Evolutionary conservation across 23 red algal species (phyloP), one percentile per base, ranked within the genome.

Genomic region (Gracilaria vermiculophylla): DNA sequence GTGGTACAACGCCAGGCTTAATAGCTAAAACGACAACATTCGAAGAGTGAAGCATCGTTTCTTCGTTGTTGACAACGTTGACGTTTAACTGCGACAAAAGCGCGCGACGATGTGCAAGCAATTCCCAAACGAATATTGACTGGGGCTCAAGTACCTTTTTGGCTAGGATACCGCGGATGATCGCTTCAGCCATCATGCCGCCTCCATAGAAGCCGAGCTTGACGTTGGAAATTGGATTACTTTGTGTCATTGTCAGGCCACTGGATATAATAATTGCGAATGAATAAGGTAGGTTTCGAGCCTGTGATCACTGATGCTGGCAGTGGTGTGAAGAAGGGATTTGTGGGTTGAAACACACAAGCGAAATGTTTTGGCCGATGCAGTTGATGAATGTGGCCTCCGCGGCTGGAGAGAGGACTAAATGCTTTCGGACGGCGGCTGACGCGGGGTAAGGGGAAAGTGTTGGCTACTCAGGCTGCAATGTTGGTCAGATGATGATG

Each of bases 121-220:
- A 61, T 34, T 96, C 94, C 31, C 65, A 92, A 20, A 96, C 89
- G 28, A 40, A 94, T 35, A 98, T 91, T 21, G 87, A 47, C 14
- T 51, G 13, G 5, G 82, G 40, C 29, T 62, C 35, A 43, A 98
- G 56, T 6, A 91, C 62, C 69, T 80, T 27, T 54, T 93, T 93
- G 20, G 43, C 24, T 19, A 98, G 69, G 20, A 98, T 53, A 28
- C 96, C 96, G 7, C 85, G 78, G 40, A 95, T 32, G 51, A 98
- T 95, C 1, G 96, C 92, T 83, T 95, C 93, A 69, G 92, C 92
- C 96, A 98, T 98, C 89, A 93, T 91, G 7, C 96, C 96, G 23
- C 96, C 96, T 45, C 96, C 96, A 45, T 92, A 81, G 69, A 98
- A 98, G 37, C 96, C 96, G 43, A 98, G 25, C 29, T 17, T 20